A percentile compares a stretch with the other conserved stretches of the same genome.
These are phyloP conservation scores for Macrolepiota fuliginosa DNA, from an alignment of 768 basidiomycete genomes.

Conservation along the genomic window DNA sequence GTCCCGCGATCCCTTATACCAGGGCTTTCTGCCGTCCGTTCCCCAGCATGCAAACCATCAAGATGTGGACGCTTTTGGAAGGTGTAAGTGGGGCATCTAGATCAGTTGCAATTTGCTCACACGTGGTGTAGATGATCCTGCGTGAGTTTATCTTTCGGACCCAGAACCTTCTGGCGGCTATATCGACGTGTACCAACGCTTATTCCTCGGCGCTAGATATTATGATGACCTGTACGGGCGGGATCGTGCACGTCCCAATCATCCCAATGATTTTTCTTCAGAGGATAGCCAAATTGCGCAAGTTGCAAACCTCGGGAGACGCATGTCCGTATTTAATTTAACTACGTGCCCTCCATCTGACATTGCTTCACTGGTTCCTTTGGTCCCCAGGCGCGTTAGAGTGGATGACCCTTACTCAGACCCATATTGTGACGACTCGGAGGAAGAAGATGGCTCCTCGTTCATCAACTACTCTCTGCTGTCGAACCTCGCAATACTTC, in stretches of 20 bases:
- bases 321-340: slow-evolving; percentile 5
- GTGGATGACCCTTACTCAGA: slow-evolving; percentile 39
- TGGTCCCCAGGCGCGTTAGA: slow-evolving; percentile 16
- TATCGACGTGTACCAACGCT: neutral
- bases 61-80: neutral
- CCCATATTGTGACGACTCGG: slow-evolving; percentile 57
- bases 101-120: neutral
- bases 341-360: neutral
- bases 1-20: neutral
- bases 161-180: slow-evolving; percentile 6
- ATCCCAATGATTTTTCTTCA: slow-evolving; percentile 3
- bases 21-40: neutral
- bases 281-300: neutral
- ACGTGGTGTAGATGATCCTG: neutral
- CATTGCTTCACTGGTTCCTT: neutral
- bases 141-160: neutral
- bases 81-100: neutral
- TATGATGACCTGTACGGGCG: neutral
- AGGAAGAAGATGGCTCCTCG: slow-evolving; percentile 48
- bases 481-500: slow-evolving; percentile 83
- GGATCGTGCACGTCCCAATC: neutral
- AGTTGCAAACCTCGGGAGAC: slow-evolving; percentile 5
- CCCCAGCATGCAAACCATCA: neutral
- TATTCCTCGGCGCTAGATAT: neutral
- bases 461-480: slow-evolving; percentile 90